Base-by-base conservation (phyloP, 257 asterid genomes). In the Leonotis leonurus region DNA sequence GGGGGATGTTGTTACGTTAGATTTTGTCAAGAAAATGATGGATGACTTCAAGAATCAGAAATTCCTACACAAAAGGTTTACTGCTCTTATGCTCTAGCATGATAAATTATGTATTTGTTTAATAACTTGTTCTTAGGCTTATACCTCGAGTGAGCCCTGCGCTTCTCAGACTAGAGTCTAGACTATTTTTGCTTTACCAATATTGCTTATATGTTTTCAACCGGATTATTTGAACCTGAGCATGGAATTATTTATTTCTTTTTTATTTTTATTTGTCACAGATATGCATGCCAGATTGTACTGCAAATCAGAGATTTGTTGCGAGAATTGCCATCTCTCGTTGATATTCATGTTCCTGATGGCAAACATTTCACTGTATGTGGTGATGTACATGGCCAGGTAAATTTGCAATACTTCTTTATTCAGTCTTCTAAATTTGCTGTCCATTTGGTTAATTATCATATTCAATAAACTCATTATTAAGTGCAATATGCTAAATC, bases 341-440 rank as follows among this genome's bases (percentile, higher is more conserved):
- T 93, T 50, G 97, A 90, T 77, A 85, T 93, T 48, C 76, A 70
- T 65, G 92, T 93, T 55, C 87, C 94, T 41, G 76, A 72, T 21
- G 96, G 97, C 67, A 89, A 93, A 45, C 96, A 82, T 74, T 82
- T 93, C 83, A 93, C 94, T 40, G 99, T 93, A 20, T 93, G 99
- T 43, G 99, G 99, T 69, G 99, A 93, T 74, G 97, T 93, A 48
- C 99, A 93, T 84, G 99, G 99, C 24, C 99, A 93, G 99, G 99
- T 93, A 87, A n/a, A n/a, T n/a, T n/a, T 5, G 10, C 52, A n/a
- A 40, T 25, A 59, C 50, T 36, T 56, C 25, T 40, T 33, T 35
- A 32, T 53, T 39, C 33, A 21, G 54, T 35, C 41, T 18, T 59
- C n/a, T 41, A 12, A 17, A 36, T 26, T 13, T 65, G 29, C 39